Evolutionary conservation across 2,329 filamentous ascomycete species (phyloP).

Genomic region (Fusarium nematophilum): DNA sequence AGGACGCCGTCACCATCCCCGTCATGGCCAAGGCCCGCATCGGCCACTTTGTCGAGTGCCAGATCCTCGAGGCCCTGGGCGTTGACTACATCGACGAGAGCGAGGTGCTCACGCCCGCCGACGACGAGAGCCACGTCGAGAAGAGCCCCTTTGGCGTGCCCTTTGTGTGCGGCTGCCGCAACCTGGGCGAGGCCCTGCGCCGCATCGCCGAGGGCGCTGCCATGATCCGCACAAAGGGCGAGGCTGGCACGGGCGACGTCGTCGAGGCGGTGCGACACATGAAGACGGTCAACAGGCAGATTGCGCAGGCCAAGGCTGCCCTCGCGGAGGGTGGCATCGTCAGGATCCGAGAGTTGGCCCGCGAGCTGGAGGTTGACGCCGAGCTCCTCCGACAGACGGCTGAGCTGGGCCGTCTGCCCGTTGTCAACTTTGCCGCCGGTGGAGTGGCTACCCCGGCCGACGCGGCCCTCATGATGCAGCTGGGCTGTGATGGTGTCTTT

Average conservation of each 20-base stretch:
- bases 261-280: slow-evolving; percentile 97
- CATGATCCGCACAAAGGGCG: slow-evolving; percentile 99
- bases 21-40: slow-evolving; percentile 99
- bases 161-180: slow-evolving; percentile 96
- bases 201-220: slow-evolving; percentile 93
- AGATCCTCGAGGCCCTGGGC: slow-evolving; percentile 94
- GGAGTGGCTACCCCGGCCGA: slow-evolving; percentile 99
- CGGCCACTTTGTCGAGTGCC: slow-evolving; percentile 97
- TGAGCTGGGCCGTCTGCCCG: slow-evolving; percentile 86
- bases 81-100: slow-evolving; percentile 99
- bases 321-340: slow-evolving; percentile 65
- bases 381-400: slow-evolving; percentile 87
- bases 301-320: slow-evolving; percentile 81
- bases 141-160: slow-evolving; percentile 86
- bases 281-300: slow-evolving; percentile 87
- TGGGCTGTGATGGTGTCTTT: slow-evolving; percentile 97
- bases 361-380: slow-evolving; percentile 83
- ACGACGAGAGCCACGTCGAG: slow-evolving; percentile 90
- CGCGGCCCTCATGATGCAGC: slow-evolving; percentile 97
- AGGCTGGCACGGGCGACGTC: slow-evolving; percentile 96
- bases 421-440: slow-evolving; percentile 98
- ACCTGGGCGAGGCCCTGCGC: slow-evolving; percentile 91
- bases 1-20: slow-evolving; percentile 93
- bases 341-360: slow-evolving; percentile 76
- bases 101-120: slow-evolving; percentile 96